Percentiles rank a stretch among this genome's conserved stretches.
Evolutionary conservation across 164 flowering plant species (phyloP).

Genomic region (Akebia trifoliata): DNA sequence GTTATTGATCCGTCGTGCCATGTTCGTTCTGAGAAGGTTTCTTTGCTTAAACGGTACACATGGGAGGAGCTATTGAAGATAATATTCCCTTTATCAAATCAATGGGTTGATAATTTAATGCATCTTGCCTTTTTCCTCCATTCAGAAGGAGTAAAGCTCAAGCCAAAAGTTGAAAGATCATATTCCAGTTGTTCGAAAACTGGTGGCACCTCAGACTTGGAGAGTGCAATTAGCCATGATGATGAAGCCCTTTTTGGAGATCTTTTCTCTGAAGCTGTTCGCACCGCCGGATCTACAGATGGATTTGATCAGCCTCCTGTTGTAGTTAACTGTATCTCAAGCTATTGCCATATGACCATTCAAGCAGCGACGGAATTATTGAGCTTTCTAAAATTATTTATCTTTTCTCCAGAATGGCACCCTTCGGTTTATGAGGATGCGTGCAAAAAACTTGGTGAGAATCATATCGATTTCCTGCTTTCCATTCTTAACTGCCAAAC

Average conservation of each 20-base stretch:
- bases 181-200: slow-evolving; percentile 45
- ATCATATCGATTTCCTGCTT: slow-evolving; percentile 45
- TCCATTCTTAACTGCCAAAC: slow-evolving; percentile 45
- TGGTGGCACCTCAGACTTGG: slow-evolving; percentile 44
- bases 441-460: slow-evolving; percentile 41
- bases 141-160: slow-evolving; percentile 68
- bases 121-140: slow-evolving; percentile 71
- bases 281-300: slow-evolving; percentile 64
- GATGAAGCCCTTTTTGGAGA: slow-evolving; percentile 98
- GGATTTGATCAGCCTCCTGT: slow-evolving; percentile 54
- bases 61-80: slow-evolving; percentile 50
- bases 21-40: slow-evolving; percentile 40
- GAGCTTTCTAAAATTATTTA: slow-evolving; percentile 45
- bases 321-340: slow-evolving; percentile 36
- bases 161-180: slow-evolving; percentile 63
- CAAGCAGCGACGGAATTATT: slow-evolving; percentile 72
- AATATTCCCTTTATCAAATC: slow-evolving; percentile 56
- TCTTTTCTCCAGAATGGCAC: slow-evolving; percentile 68
- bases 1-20: slow-evolving; percentile 35
- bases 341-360: slow-evolving; percentile 45
- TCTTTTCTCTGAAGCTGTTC: slow-evolving; percentile 87
- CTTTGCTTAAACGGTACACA: slow-evolving; percentile 51
- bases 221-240: slow-evolving; percentile 62
- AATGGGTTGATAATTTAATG: slow-evolving; percentile 74
- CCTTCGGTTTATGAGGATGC: slow-evolving; percentile 54